These are phyloP conservation scores for Ciborinia camelliae DNA, from an alignment of 2,329 filamentous ascomycete genomes.

Conservation along the genomic window DNA sequence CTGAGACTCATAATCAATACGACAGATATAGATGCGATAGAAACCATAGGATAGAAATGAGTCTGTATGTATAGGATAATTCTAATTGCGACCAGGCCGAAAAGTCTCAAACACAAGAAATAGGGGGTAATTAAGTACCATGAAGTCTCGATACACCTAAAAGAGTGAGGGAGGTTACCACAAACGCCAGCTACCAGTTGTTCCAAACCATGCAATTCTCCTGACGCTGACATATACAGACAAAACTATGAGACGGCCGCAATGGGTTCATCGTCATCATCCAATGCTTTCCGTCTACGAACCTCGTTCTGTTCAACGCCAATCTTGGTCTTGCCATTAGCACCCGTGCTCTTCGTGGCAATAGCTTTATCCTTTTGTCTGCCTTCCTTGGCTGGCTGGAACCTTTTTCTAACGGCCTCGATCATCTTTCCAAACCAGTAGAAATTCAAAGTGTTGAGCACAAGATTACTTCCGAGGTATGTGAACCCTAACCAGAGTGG, in stretches of 20 bases:
- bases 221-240: background rate
- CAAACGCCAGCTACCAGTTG: background rate
- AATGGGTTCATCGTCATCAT: constrained; percentile 16
- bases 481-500: constrained; percentile 66
- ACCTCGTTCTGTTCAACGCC: constrained; percentile 36
- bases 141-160: background rate
- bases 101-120: background rate
- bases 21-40: background rate
- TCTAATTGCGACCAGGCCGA: background rate
- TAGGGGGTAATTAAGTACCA: background rate
- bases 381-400: constrained; percentile 51
- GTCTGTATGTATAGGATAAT: constrained; percentile 8
- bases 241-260: constrained; percentile 12
- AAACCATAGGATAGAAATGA: background rate
- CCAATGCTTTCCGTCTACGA: constrained; percentile 30
- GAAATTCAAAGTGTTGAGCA: constrained; percentile 73
- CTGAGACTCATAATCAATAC: background rate
- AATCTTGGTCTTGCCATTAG: constrained; percentile 33
- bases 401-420: constrained; percentile 71
- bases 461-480: constrained; percentile 68
- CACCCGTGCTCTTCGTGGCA: constrained; percentile 32
- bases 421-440: constrained; percentile 91
- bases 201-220: background rate
- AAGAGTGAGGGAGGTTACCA: background rate
- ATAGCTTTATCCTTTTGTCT: constrained; percentile 36